phyloP scores from a whole-genome alignment of 495 filamentous ascomycete genomes.

The Neurospora sublineolata region DNA sequence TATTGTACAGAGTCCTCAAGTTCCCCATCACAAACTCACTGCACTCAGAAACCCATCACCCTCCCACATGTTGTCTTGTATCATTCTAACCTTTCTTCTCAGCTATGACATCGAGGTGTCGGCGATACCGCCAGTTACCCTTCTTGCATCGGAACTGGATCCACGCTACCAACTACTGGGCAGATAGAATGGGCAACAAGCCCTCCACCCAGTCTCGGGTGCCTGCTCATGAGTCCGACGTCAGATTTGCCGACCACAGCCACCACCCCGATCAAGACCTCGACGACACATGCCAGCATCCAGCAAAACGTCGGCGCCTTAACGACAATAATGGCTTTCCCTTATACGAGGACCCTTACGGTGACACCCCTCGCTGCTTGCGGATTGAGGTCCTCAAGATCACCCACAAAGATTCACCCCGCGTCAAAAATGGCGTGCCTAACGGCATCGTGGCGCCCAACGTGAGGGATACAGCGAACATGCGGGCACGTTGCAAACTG shows the following conservation, averaged over 20 bases:
- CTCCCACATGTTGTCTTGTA: background rate
- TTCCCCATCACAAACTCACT: background rate
- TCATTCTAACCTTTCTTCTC: slow-evolving; percentile 3
- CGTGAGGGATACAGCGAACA: slow-evolving; percentile 25
- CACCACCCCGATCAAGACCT: background rate
- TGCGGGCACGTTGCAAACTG: slow-evolving; percentile 34
- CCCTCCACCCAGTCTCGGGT: slow-evolving; percentile 17
- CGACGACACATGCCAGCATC: slow-evolving; percentile 17
- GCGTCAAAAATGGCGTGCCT: slow-evolving; percentile 26
- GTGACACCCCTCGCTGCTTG: slow-evolving; percentile 23
- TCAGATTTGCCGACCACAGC: slow-evolving; percentile 16
- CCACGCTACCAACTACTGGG: slow-evolving; percentile 17
- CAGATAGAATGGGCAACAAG: slow-evolving; percentile 31
- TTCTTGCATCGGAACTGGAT: slow-evolving; percentile 29
- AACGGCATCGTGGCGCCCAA: slow-evolving; percentile 26
- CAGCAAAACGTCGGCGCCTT: slow-evolving; percentile 30
- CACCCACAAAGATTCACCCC: slow-evolving; percentile 30
- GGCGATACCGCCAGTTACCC: slow-evolving; percentile 16
- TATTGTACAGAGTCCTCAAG: background rate
- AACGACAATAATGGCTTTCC: slow-evolving; percentile 23
- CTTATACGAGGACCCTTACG: slow-evolving; percentile 16
- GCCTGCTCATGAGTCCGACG: slow-evolving; percentile 13
- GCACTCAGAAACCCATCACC: background rate
- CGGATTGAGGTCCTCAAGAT: slow-evolving; percentile 39
- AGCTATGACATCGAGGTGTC: slow-evolving; percentile 16